Base-by-base conservation (phyloP, 768 basidiomycete genomes). In the Mycena rebaudengoi region DNA sequence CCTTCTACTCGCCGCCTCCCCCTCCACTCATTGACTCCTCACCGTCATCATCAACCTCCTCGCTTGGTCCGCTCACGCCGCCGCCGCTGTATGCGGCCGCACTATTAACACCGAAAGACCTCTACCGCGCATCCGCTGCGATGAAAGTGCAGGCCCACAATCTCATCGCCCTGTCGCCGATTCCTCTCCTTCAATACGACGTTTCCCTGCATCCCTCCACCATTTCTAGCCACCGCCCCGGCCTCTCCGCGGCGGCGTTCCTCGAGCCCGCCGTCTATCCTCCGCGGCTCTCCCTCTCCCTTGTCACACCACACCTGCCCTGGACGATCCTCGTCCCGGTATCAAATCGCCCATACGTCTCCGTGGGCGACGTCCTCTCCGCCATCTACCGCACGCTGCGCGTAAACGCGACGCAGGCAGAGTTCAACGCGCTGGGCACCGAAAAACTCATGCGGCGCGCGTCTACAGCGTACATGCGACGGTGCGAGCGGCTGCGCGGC, bases 11-110 rank as follows among this genome's bases (percentile, higher is more conserved):
- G 45, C 45, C 45, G 45, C 45, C 45, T 46, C 45, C 20, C 45
- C 45, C 45, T 46, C 45, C 45, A 46, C 45, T 46, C 45, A 46
- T 46, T 43, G 43, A 46, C 55, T 57, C 30, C 55, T 57, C 43
- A 43, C 40, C 55, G 41, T 57, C 43, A 43, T 57, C 43, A 44
- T 44, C 55, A 29, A 43, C 55, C 43, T 41, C 55, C 55, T 57
- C 45, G 25, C 45, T 46, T 57, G 44, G 55, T 43, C 43, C 50
- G 50, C 50, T 25, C 41, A 44, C 43, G 55, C 41, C 43, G 55
- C 45, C 45, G 45, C 45, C 45, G 26, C 45, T 46, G 25, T 46
- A 46, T 46, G 45, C 45, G 45, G 45, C 45, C 45, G 45, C 45
- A 46, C 45, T 28, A 46, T 46, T 46, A 46, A 46, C 45, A 46